Percentiles rank a stretch among this genome's conserved stretches.
phyloP scores from a whole-genome alignment of 2,329 filamentous ascomycete species.

The Diaporthe citriasiana region DNA sequence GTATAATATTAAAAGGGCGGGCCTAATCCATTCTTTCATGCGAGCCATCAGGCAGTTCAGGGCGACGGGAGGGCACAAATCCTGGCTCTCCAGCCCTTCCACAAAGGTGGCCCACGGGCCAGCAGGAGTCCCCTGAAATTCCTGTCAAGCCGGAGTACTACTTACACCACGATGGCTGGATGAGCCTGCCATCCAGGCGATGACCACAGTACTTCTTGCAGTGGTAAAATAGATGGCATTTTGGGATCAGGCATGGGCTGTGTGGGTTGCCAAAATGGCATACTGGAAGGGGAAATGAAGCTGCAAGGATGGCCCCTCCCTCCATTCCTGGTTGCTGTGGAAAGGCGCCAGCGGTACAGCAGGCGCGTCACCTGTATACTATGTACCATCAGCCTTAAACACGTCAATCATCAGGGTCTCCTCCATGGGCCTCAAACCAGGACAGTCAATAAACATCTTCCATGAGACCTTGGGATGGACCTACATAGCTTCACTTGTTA shows the following conservation, averaged over 20 bases:
- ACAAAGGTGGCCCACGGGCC: not conserved
- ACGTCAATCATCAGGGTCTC: constrained; percentile 29
- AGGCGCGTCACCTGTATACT: constrained; percentile 4
- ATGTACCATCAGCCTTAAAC: constrained; percentile 16
- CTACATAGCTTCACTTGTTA: constrained; percentile 5
- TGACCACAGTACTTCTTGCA: not conserved
- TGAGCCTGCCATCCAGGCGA: not conserved
- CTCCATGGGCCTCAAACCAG: not conserved
- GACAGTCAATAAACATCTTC: constrained; percentile 11
- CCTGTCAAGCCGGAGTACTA: not conserved
- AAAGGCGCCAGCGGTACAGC: not conserved
- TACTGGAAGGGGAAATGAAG: constrained; percentile 20
- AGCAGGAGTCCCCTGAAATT: not conserved
- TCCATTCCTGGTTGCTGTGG: constrained; percentile 25
- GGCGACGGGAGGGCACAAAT: not conserved
- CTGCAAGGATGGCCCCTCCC: constrained; percentile 25
- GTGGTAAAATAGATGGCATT: constrained; percentile 21
- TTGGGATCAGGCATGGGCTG: not conserved
- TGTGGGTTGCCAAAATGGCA: constrained; percentile 1
- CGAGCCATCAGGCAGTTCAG: not conserved
- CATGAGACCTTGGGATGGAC: not conserved
- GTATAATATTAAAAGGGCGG: constrained; percentile 30
- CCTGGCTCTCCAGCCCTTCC: not conserved
- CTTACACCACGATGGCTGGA: not conserved
- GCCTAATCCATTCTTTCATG: constrained; percentile 19